A percentile compares a stretch with the other conserved stretches of the same genome.
phyloP scores from a whole-genome alignment of 352 stramenopile species.

The Lagenidium giganteum region DNA sequence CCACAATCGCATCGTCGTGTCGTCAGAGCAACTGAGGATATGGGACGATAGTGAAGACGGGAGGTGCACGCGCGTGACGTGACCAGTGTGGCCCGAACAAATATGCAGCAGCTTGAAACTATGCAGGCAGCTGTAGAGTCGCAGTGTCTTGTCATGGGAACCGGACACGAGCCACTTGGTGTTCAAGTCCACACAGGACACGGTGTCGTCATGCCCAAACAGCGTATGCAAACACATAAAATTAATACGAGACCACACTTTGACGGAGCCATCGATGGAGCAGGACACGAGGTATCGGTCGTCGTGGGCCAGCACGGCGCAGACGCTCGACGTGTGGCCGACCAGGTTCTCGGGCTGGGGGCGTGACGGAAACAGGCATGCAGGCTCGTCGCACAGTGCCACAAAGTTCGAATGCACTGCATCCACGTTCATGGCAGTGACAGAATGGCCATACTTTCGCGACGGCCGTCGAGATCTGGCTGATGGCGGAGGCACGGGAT shows the following conservation, averaged over 20 bases:
- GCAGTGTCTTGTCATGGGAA: conserved; percentile 56
- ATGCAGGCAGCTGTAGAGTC: conserved; percentile 36
- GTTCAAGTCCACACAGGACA: conserved; percentile 47
- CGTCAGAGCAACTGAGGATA: conserved; percentile 55
- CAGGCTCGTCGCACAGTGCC: too few relatives aligned
- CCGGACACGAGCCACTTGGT: conserved; percentile 56
- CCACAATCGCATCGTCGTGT: conserved; percentile 61
- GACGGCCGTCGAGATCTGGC: neutral
- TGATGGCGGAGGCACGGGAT: neutral
- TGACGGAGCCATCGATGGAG: conserved; percentile 63
- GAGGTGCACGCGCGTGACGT: conserved; percentile 54
- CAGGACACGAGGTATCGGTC: conserved; percentile 59
- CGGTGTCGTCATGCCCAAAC: conserved; percentile 55
- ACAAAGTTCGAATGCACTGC: too few relatives aligned
- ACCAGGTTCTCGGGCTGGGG: conserved; percentile 36
- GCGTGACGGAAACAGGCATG: conserved; percentile 6
- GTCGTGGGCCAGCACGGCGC: conserved; percentile 38
- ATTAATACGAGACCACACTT: conserved; percentile 56
- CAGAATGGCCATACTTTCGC: too few relatives aligned
- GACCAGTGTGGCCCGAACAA: conserved; percentile 40
- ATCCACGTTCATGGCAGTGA: too few relatives aligned
- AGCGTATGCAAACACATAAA: conserved; percentile 57
- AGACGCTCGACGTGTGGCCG: conserved; percentile 58
- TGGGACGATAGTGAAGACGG: conserved; percentile 5
- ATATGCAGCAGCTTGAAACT: conserved; percentile 36